A percentile compares a stretch with the other conserved stretches of the same genome.
These are phyloP conservation scores for Acanthamoeba triangularis DNA, from an alignment of 208 protist genomes.

Conservation along the genomic window DNA sequence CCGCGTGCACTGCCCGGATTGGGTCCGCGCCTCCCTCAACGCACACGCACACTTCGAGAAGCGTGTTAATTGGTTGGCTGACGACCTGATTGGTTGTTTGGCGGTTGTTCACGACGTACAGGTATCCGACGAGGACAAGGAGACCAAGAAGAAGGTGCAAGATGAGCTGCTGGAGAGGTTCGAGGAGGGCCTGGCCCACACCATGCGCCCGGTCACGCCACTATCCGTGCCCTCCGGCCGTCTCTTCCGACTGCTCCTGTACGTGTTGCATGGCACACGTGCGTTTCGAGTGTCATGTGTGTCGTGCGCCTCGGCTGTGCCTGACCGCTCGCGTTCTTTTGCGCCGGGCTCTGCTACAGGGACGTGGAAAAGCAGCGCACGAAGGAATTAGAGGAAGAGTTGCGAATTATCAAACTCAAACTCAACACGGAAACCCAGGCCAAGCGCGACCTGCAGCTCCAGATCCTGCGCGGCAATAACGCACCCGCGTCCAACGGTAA, in stretches of 20 bases:
- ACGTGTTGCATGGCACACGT: background rate
- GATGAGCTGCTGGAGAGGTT: constrained; percentile 67
- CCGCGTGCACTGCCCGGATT: constrained; percentile 39
- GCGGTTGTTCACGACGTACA: too few species aligned
- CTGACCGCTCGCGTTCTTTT: background rate
- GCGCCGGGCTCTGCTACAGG: background rate
- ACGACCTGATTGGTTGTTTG: too few species aligned
- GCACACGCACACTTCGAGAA: too few species aligned
- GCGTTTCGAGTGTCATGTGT: background rate
- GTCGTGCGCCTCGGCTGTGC: background rate
- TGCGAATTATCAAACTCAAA: constrained; percentile 67
- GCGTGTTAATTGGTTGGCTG: too few species aligned
- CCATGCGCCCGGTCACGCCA: constrained; percentile 49
- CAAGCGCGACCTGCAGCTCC: constrained; percentile 71
- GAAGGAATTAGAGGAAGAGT: constrained; percentile 57
- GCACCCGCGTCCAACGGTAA: constrained; percentile 11
- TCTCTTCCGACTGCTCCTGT: constrained; percentile 34
- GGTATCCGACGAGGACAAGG: constrained; percentile 71
- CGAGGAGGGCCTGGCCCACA: constrained; percentile 3
- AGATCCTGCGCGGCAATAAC: constrained; percentile 66
- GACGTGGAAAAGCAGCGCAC: constrained; percentile 61
- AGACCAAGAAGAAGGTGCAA: constrained; percentile 48
- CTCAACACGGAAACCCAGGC: constrained; percentile 57
- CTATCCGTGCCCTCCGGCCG: background rate
- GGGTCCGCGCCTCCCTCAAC: background rate